Percentiles rank a stretch among this genome's conserved stretches.
These are phyloP conservation scores for Gaertneriomyces semiglobifer DNA, from an alignment of 192 early-diverging fungal genomes.

Conservation along the genomic window DNA sequence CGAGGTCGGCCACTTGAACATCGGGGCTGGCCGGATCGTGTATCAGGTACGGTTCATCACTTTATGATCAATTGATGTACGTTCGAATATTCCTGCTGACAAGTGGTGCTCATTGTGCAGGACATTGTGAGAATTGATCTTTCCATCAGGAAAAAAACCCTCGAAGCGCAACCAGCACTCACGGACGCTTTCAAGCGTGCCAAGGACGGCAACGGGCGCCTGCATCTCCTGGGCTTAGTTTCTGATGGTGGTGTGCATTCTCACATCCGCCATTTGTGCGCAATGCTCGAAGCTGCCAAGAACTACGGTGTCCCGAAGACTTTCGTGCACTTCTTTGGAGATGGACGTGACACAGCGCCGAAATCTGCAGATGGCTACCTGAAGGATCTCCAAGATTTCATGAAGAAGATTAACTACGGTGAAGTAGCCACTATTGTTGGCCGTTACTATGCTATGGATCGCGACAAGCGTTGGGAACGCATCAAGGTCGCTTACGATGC, in stretches of 20 bases:
- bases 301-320: constrained; percentile 75
- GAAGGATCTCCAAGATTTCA: constrained; percentile 63
- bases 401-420: constrained; percentile 64
- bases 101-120: constrained; percentile 30
- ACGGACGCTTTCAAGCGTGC: constrained; percentile 80
- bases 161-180: constrained; percentile 70
- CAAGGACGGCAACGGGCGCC: constrained; percentile 76
- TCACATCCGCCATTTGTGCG: constrained; percentile 87
- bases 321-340: constrained; percentile 95
- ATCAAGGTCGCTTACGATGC: constrained; percentile 91
- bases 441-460: constrained; percentile 99
- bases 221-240: constrained; percentile 91
- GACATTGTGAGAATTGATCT: constrained; percentile 99
- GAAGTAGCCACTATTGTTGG: constrained; percentile 89
- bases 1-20: constrained; percentile 99
- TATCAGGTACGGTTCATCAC: constrained; percentile 70
- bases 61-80: background rate
- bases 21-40: constrained; percentile 97
- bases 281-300: constrained; percentile 82
- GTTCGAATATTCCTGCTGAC: background rate
- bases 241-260: constrained; percentile 99
- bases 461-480: constrained; percentile 99
- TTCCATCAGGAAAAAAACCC: constrained; percentile 79
- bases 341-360: constrained; percentile 96
- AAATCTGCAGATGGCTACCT: constrained; percentile 81